These are phyloP conservation scores for Cymodocea nodosa DNA, from an alignment of 116 monocot species.

Conservation along the genomic window DNA sequence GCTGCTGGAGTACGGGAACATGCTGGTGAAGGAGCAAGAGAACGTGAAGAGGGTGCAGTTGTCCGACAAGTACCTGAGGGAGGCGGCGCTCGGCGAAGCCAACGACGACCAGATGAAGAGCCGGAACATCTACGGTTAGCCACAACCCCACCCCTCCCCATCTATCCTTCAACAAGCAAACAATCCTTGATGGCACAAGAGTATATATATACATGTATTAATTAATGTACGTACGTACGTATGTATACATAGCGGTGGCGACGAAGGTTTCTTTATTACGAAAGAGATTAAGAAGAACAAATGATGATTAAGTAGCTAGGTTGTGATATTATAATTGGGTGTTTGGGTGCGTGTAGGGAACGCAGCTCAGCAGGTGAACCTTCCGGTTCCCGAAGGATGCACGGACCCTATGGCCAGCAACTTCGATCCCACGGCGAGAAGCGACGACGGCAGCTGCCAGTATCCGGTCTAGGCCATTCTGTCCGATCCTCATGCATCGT, in stretches of 20 bases:
- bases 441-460: slow-evolving; percentile 54
- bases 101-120: slow-evolving; percentile 60
- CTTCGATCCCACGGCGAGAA: slow-evolving; percentile 69
- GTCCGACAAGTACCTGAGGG: slow-evolving; percentile 80
- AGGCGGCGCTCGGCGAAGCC: slow-evolving; percentile 86
- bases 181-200: too few relatives aligned
- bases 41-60: slow-evolving; percentile 98
- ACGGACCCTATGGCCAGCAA: slow-evolving; percentile 52
- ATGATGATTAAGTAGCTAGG: too few relatives aligned
- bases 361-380: slow-evolving; percentile 53
- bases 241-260: too few relatives aligned
- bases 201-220: too few relatives aligned
- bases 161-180: not conserved
- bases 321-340: too few relatives aligned
- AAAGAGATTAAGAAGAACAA: too few relatives aligned
- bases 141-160: slow-evolving; percentile 3
- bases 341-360: slow-evolving; percentile 29
- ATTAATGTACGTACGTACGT: too few relatives aligned
- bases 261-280: too few relatives aligned
- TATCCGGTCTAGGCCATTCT: slow-evolving; percentile 3
- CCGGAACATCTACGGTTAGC: slow-evolving; percentile 68
- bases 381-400: slow-evolving; percentile 76
- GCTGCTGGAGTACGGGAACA: slow-evolving; percentile 77
- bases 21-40: slow-evolving; percentile 93
- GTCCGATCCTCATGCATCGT: too few relatives aligned